Evolutionary conservation across 2,329 filamentous ascomycete species (phyloP).

Genomic region (Aspergillus novofumigatus): DNA sequence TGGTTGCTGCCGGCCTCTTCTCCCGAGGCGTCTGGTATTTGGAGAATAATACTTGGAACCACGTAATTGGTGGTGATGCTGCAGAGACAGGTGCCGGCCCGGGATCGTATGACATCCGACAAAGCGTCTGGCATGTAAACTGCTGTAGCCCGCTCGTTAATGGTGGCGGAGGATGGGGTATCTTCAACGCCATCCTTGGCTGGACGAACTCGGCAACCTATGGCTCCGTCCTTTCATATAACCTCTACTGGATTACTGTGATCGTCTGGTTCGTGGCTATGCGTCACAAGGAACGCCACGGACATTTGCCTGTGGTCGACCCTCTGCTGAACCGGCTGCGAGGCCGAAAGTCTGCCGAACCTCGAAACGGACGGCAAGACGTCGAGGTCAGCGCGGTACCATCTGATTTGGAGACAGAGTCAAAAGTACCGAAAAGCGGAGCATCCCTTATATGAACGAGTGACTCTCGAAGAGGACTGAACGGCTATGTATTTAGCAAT

Average conservation of each 20-base stretch:
- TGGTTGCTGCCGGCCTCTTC: conserved; percentile 78
- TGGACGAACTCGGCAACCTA: conserved; percentile 89
- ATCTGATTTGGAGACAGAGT: not conserved
- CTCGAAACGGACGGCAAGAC: not conserved
- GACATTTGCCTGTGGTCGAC: conserved; percentile 12
- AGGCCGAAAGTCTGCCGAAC: not conserved
- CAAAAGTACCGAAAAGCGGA: not conserved
- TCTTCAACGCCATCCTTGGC: conserved; percentile 80
- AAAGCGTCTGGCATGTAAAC: conserved; percentile 80
- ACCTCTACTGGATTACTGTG: conserved; percentile 76
- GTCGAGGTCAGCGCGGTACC: not conserved
- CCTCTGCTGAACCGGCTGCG: not conserved
- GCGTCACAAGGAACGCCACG: conserved; percentile 61
- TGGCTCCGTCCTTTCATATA: conserved; percentile 81
- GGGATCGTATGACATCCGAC: conserved; percentile 73
- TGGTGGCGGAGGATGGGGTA: conserved; percentile 75
- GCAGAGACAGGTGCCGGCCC: conserved; percentile 62
- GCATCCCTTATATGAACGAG: not conserved
- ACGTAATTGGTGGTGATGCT: conserved; percentile 52
- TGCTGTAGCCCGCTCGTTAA: conserved; percentile 73
- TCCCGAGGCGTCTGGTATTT: conserved; percentile 71
- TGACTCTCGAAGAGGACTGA: too few relatives aligned
- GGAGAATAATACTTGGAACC: conserved; percentile 65
- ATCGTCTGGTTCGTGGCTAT: conserved; percentile 62
- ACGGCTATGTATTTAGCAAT: not conserved